A percentile compares a stretch with the other conserved stretches of the same genome.
phyloP scores from a whole-genome alignment of 2,329 filamentous ascomycete species.

The Podosphaera aphanis region DNA sequence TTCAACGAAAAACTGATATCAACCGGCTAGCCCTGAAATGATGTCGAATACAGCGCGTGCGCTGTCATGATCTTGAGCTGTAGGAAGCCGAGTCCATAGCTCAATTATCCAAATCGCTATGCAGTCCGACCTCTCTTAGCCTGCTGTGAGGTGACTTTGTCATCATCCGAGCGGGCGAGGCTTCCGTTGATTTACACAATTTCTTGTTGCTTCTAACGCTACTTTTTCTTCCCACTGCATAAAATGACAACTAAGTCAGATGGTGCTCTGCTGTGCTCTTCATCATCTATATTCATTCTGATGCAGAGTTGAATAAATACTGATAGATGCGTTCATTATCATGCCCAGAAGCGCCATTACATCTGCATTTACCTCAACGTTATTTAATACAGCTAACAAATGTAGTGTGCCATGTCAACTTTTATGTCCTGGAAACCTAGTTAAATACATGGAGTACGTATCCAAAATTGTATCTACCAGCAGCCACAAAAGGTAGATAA shows the following conservation, averaged over 20 bases:
- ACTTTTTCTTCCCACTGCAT: conserved; percentile 11
- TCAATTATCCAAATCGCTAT: conserved; percentile 8
- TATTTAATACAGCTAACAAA: not conserved
- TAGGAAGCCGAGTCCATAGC: conserved; percentile 12
- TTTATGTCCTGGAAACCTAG: no score
- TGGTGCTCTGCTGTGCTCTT: conserved; percentile 12
- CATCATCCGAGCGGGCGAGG: conserved; percentile 6
- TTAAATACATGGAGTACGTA: no score
- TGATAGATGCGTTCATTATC: not conserved
- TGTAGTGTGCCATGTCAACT: not conserved
- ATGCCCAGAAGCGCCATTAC: not conserved
- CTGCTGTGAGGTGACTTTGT: conserved; percentile 3
- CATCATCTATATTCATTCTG: conserved; percentile 4
- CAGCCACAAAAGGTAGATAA: no score
- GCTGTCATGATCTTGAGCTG: conserved; percentile 7
- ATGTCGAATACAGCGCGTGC: conserved; percentile 1
- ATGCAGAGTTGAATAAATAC: not conserved
- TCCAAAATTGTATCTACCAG: no score
- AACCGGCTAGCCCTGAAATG: not conserved
- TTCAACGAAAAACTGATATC: not conserved
- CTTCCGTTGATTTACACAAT: conserved; percentile 10
- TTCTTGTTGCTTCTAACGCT: conserved; percentile 5
- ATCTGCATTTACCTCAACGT: not conserved
- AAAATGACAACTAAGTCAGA: conserved; percentile 16
- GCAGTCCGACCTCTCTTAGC: conserved; percentile 5